Evolutionary conservation across 2,329 filamentous ascomycete species (phyloP).

Genomic region (Claviceps sp.): DNA sequence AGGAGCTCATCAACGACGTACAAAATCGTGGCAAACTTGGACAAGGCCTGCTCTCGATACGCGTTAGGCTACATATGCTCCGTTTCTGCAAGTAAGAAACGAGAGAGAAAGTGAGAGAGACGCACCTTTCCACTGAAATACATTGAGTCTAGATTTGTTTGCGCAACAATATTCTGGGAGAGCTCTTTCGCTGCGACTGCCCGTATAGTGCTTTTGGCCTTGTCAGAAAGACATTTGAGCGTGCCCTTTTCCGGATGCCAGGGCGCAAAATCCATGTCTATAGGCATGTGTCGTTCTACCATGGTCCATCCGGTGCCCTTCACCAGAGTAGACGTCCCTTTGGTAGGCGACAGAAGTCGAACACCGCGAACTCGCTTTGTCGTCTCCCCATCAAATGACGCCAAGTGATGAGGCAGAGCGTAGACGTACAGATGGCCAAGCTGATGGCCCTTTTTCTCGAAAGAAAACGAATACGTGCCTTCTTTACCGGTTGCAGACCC

Average conservation of each 20-base stretch:
- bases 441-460: conserved; percentile 54
- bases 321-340: conserved; percentile 65
- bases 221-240: conserved; percentile 32
- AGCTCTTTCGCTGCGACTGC: conserved; percentile 59
- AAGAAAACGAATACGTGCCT: conserved; percentile 63
- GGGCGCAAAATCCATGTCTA: conserved; percentile 63
- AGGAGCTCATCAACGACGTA: conserved; percentile 53
- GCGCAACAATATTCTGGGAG: conserved; percentile 57
- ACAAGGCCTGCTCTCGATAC: conserved; percentile 39
- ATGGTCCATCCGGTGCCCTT: conserved; percentile 65
- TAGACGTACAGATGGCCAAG: conserved; percentile 62
- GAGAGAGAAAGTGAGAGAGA: neutral
- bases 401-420: conserved; percentile 72
- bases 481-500: conserved; percentile 44
- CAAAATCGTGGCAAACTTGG: conserved; percentile 60
- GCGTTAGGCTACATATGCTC: neutral
- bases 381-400: conserved; percentile 53
- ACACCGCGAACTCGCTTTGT: conserved; percentile 39
- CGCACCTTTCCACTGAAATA: conserved; percentile 79
- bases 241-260: conserved; percentile 48
- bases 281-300: conserved; percentile 58
- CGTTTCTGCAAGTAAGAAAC: neutral
- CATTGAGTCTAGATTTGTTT: conserved; percentile 71
- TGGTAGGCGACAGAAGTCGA: conserved; percentile 67
- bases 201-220: conserved; percentile 46